Percentiles rank a stretch among this genome's conserved stretches.
Evolutionary conservation across 768 basidiomycete species (phyloP).

Genomic region (Mycena alexandri): DNA sequence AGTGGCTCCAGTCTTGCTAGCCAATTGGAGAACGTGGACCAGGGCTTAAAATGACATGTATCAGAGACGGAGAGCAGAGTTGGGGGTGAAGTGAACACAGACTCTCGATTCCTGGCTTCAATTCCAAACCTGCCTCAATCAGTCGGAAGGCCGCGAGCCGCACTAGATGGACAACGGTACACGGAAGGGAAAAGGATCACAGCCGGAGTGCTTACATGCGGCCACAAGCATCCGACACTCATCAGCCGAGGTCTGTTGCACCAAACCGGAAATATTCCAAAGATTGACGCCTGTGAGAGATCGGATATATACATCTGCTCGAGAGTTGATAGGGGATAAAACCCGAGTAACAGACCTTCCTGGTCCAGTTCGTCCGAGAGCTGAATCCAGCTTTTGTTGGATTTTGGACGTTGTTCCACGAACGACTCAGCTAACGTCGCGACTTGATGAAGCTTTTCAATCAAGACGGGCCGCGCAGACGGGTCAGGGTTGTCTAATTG

Average conservation of each 20-base stretch:
- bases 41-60: constrained; percentile 62
- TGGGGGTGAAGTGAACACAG: constrained; percentile 46
- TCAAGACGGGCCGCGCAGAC: constrained; percentile 58
- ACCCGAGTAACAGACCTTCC: constrained; percentile 70
- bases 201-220: constrained; percentile 66
- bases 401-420: constrained; percentile 71
- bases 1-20: constrained; percentile 82
- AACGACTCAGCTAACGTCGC: constrained; percentile 78
- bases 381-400: constrained; percentile 66
- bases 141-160: constrained; percentile 86
- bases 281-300: constrained; percentile 77
- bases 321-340: constrained; percentile 26
- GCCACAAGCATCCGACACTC: constrained; percentile 65
- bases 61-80: constrained; percentile 35
- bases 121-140: constrained; percentile 84
- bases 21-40: constrained; percentile 81
- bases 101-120: constrained; percentile 81
- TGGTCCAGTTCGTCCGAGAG: constrained; percentile 83
- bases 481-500: constrained; percentile 69
- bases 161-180: constrained; percentile 57
- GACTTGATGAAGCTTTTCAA: constrained; percentile 73
- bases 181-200: constrained; percentile 19
- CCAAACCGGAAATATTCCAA: constrained; percentile 84
- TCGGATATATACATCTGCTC: constrained; percentile 24
- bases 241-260: constrained; percentile 71